Evolutionary conservation across 768 basidiomycete species (phyloP).

Genomic region (Rubroboletus pulcherrimus): DNA sequence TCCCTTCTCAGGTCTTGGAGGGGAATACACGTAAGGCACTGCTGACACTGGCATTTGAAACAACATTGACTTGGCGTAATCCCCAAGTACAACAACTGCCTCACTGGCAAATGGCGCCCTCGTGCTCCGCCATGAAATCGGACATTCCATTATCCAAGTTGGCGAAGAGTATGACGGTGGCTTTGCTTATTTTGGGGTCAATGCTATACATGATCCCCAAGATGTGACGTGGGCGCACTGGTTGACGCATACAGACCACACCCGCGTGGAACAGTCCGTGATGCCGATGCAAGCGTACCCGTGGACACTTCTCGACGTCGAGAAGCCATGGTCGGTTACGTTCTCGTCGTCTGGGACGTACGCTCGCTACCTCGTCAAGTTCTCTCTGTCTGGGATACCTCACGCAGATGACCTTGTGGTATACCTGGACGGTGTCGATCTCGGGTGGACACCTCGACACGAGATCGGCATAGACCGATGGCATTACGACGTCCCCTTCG

Average conservation of each 20-base stretch:
- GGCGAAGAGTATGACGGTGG: slow-evolving; percentile 87
- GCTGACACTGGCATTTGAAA: not conserved
- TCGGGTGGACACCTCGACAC: slow-evolving; percentile 49
- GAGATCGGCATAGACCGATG: slow-evolving; percentile 68
- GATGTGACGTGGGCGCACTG: slow-evolving; percentile 68
- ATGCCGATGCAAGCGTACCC: slow-evolving; percentile 77
- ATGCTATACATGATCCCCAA: slow-evolving; percentile 47
- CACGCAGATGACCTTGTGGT: slow-evolving; percentile 49
- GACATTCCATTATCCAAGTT: slow-evolving; percentile 73
- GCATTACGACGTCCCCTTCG: slow-evolving; percentile 62
- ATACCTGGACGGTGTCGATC: slow-evolving; percentile 54
- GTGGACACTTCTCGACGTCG: slow-evolving; percentile 67
- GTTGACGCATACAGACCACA: slow-evolving; percentile 42
- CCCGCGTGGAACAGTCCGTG: slow-evolving; percentile 59
- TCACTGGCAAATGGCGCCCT: slow-evolving; percentile 70
- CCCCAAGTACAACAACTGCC: slow-evolving; percentile 63
- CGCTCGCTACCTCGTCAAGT: slow-evolving; percentile 55
- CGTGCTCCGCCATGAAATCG: slow-evolving; percentile 75
- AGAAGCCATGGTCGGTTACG: slow-evolving; percentile 51
- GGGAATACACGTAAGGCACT: slow-evolving; percentile 65
- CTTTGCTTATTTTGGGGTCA: slow-evolving; percentile 65
- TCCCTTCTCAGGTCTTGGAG: slow-evolving; percentile 56
- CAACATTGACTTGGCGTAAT: not conserved
- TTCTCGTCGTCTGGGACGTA: slow-evolving; percentile 67
- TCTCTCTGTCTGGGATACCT: slow-evolving; percentile 73